Conservation (phyloP, 2,329 filamentous ascomycete genomes). For the Berkeleyomyces basicola region DNA sequence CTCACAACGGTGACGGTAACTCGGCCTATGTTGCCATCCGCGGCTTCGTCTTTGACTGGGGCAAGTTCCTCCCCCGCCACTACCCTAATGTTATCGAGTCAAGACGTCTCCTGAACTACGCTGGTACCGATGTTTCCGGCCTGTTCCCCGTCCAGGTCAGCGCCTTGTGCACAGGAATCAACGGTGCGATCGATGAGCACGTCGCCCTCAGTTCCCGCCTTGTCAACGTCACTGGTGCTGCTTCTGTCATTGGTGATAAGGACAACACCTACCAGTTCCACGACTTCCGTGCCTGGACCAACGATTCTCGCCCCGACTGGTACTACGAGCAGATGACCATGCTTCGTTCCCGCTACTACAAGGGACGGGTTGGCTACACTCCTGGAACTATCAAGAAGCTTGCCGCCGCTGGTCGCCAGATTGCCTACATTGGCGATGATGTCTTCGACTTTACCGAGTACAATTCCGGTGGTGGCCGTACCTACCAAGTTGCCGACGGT, state of each 20-base stretch:
- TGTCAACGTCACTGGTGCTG: constrained; percentile 55
- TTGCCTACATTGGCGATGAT: constrained; percentile 61
- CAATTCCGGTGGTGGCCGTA: constrained; percentile 50
- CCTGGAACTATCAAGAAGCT: constrained; percentile 58
- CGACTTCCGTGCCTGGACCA: constrained; percentile 75
- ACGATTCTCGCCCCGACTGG: constrained; percentile 78
- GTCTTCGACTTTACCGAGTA: constrained; percentile 89
- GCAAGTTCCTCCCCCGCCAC: constrained; percentile 54
- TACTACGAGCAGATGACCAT: constrained; percentile 75
- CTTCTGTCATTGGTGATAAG: constrained; percentile 43
- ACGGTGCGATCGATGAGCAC: constrained; percentile 45
- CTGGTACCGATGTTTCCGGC: constrained; percentile 68
- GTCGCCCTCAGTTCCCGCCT: constrained; percentile 75
- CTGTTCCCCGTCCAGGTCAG: constrained; percentile 92
- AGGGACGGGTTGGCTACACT: constrained; percentile 76
- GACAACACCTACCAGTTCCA: constrained; percentile 72
- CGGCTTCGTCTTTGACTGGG: constrained; percentile 75
- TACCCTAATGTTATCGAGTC: constrained; percentile 50
- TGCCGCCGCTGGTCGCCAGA: constrained; percentile 40
- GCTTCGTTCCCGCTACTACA: constrained; percentile 63
- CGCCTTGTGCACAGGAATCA: constrained; percentile 66
- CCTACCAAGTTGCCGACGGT: constrained; percentile 39
- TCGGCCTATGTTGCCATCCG: constrained; percentile 65
- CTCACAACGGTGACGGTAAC: constrained; percentile 54
- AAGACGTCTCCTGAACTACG: constrained; percentile 54